phyloP scores from a whole-genome alignment of 1,284 basidiomycete species.

The Cutaneotrichosporon sp. region DNA sequence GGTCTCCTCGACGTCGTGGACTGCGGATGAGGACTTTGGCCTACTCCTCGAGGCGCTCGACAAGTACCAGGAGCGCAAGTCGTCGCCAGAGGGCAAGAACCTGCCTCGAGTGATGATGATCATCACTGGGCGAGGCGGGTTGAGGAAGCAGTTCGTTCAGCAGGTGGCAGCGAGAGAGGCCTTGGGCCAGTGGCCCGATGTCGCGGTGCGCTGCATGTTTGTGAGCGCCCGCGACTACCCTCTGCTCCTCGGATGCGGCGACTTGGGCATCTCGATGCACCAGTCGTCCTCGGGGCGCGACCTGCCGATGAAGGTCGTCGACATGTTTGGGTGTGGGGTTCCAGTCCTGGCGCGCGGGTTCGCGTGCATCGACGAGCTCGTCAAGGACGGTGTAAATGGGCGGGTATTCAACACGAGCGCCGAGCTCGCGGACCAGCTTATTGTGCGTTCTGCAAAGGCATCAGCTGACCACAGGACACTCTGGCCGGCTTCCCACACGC shows the following conservation, averaged over 20 bases:
- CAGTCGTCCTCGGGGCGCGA: conserved; percentile 87
- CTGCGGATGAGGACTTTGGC: conserved; percentile 92
- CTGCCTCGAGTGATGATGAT: conserved; percentile 78
- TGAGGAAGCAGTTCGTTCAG: conserved; percentile 71
- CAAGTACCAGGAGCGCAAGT: conserved; percentile 45
- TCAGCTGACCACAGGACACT: conserved; percentile 56
- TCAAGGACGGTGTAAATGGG: conserved; percentile 82
- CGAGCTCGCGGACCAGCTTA: conserved; percentile 71
- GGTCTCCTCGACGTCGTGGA: conserved; percentile 95
- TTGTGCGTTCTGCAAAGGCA: conserved; percentile 60
- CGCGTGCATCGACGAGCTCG: conserved; percentile 81
- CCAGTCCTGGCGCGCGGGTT: conserved; percentile 92
- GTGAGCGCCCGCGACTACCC: conserved; percentile 87
- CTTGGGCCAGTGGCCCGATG: conserved; percentile 68
- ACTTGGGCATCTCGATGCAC: conserved; percentile 89
- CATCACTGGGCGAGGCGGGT: conserved; percentile 90
- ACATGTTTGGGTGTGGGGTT: conserved; percentile 96
- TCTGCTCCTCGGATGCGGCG: conserved; percentile 79
- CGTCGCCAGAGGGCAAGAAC: conserved; percentile 18
- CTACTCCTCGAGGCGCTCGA: conserved; percentile 78
- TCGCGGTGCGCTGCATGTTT: conserved; percentile 83
- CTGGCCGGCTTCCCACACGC: conserved; percentile 65
- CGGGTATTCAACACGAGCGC: conserved; percentile 70
- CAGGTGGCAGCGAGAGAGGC: conserved; percentile 63
- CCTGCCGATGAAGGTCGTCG: conserved; percentile 98